Evolutionary conservation across 208 protist genomes (phyloP).

Genomic region (Leptomonas seymouri): DNA sequence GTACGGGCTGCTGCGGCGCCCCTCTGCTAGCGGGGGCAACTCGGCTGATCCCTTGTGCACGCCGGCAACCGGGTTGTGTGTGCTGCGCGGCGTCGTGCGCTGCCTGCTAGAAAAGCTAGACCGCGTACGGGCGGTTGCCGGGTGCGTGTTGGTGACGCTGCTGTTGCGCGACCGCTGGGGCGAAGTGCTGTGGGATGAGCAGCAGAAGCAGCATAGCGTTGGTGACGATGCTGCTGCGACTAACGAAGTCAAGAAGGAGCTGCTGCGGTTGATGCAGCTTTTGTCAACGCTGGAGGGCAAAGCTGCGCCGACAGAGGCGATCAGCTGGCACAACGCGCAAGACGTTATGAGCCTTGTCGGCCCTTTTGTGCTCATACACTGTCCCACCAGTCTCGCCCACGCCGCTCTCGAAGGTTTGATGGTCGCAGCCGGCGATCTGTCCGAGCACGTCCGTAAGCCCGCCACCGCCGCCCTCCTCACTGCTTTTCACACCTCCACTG

Average conservation of each 20-base stretch:
- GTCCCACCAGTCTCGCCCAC: slow-evolving; percentile 42
- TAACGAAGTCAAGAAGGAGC: background rate
- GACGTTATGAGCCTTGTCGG: slow-evolving; percentile 51
- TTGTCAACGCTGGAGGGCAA: slow-evolving; percentile 1
- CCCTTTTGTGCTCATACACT: slow-evolving; percentile 48
- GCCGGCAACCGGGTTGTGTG: slow-evolving; percentile 17
- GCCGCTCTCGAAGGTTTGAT: slow-evolving; percentile 81
- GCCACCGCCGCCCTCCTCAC: slow-evolving; percentile 64
- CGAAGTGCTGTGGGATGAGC: slow-evolving; percentile 5
- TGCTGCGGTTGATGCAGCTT: slow-evolving; percentile 14
- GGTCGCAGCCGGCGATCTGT: slow-evolving; percentile 86
- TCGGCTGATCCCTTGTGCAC: slow-evolving; percentile 21
- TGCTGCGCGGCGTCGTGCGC: slow-evolving; percentile 75
- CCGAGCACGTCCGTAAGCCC: slow-evolving; percentile 73
- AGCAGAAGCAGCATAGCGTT: background rate
- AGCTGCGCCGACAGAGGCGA: background rate
- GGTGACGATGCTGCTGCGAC: background rate
- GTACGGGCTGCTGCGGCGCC: slow-evolving; percentile 32
- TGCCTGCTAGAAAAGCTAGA: slow-evolving; percentile 94
- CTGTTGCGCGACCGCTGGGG: slow-evolving; percentile 29
- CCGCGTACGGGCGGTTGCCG: slow-evolving; percentile 73
- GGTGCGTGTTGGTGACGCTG: slow-evolving; percentile 41
- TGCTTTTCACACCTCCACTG: slow-evolving; percentile 37
- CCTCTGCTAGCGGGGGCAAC: too few species aligned
- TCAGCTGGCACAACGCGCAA: slow-evolving; percentile 44